A percentile compares a stretch with the other conserved stretches of the same genome.
Evolutionary conservation across 1,284 basidiomycete species (phyloP).

Genomic region (Pulveroboletus sp.): DNA sequence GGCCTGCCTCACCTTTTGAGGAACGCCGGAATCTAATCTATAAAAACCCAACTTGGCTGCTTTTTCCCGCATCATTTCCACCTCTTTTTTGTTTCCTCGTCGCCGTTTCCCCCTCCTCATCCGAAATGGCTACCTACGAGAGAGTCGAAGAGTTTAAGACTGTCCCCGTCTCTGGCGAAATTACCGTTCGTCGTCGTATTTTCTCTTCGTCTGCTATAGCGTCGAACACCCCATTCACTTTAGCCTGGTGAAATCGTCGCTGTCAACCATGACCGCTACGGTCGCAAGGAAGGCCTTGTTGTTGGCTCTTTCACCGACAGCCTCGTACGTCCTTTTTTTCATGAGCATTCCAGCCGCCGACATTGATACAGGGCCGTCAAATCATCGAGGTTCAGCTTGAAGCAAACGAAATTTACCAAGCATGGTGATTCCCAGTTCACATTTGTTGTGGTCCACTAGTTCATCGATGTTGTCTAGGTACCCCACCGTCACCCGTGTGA

Average conservation of each 20-base stretch:
- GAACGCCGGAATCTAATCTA: conserved; percentile 40
- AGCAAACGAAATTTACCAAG: conserved; percentile 58
- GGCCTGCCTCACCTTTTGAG: conserved; percentile 39
- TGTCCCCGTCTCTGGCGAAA: conserved; percentile 27
- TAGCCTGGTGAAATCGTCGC: conserved; percentile 78
- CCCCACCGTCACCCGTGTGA: conserved; percentile 68
- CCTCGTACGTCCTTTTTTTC: conserved; percentile 44
- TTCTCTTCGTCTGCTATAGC: background rate
- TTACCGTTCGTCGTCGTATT: conserved; percentile 29
- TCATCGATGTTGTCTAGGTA: conserved; percentile 42
- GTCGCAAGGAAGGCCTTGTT: conserved; percentile 71
- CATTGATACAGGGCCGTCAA: conserved; percentile 61
- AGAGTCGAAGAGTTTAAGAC: conserved; percentile 31
- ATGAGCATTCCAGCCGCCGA: background rate
- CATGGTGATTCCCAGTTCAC: conserved; percentile 46
- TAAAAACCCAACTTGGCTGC: conserved; percentile 37
- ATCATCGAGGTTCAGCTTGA: conserved; percentile 78
- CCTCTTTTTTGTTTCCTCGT: conserved; percentile 17
- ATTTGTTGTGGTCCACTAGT: background rate
- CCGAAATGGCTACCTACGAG: conserved; percentile 32
- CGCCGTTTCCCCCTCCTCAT: conserved; percentile 1
- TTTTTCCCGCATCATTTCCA: conserved; percentile 23
- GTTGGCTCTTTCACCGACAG: conserved; percentile 68
- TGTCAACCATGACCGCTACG: conserved; percentile 58
- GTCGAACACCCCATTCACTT: background rate